Evolutionary conservation across 108 stramenopile species (phyloP), one percentile per base, ranked within the genome.

Genomic region (Skeletonema tropicum): DNA sequence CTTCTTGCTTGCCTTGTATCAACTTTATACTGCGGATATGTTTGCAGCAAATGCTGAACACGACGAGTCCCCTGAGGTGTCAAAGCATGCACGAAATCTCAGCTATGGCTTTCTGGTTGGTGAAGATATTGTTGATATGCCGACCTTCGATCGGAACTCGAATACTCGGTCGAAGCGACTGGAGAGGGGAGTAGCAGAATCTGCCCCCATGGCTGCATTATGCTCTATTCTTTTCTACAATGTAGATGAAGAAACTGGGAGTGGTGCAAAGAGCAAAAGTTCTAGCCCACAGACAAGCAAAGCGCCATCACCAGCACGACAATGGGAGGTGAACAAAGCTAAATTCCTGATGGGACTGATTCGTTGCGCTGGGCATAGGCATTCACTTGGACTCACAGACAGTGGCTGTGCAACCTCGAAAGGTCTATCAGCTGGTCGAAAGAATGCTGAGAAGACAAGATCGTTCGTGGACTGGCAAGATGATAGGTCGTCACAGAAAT

Each of bases 61-160:
- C 21, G 90, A 92, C 57, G 81, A 82, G 63, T 66, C 83, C 49
- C 85, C 87, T 8, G 85, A 85, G 57, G 85, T 74, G 6, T 48
- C 88, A 9, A 75, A 79, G 32, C 94, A 95, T 67, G 94, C 89
- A 57, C 74, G 78, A 25, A 68, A 66, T 55, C 59, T 95, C 12
- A 83, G 85, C 32, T 68, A 80, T n/a, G 94, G 88, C 11, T 91
- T 90, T 62, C 72, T 95, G 60, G 89, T 88, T 59, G 94, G 89
- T 6, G 83, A 70, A 7, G 61, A 76, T 19, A 86, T 92, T 12
- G 62, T 89, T 17, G 66, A 82, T 13, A 76, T 79, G 32, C 79
- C 76, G 8, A 79, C 86, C 46, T 86, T 71, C 65, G 73, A 78
- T 19, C 32, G 73, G 11, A 31, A 60, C 15, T 59, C 6, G 49